A percentile compares a stretch with the other conserved stretches of the same genome.
phyloP scores from a whole-genome alignment of 1,284 basidiomycete species.

The Ganoderma lucidum region DNA sequence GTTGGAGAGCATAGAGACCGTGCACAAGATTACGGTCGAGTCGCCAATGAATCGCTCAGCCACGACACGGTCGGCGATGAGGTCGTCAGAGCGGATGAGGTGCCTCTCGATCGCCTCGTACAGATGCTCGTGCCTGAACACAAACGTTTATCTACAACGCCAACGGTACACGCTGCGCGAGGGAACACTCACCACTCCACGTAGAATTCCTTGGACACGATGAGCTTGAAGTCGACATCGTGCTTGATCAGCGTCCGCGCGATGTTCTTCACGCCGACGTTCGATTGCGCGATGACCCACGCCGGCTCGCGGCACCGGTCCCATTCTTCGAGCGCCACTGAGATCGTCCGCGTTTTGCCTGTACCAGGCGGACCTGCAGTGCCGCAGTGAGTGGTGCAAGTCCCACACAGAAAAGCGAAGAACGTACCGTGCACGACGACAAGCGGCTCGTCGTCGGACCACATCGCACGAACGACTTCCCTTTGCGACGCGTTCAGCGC shows the following conservation, averaged over 20 bases:
- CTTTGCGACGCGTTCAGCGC: constrained; percentile 32
- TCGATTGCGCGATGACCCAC: constrained; percentile 46
- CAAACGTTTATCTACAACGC: constrained; percentile 16
- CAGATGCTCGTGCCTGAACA: constrained; percentile 72
- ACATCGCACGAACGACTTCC: constrained; percentile 27
- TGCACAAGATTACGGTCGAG: constrained; percentile 68
- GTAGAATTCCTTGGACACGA: constrained; percentile 61
- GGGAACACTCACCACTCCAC: constrained; percentile 58
- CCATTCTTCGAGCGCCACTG: constrained; percentile 34
- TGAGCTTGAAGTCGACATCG: constrained; percentile 45
- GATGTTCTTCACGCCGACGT: constrained; percentile 59
- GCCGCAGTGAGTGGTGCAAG: neutral
- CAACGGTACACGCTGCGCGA: neutral
- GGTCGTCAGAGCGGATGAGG: constrained; percentile 60
- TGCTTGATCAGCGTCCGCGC: constrained; percentile 52
- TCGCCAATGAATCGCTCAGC: constrained; percentile 35
- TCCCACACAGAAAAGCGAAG: neutral
- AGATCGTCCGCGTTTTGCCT: constrained; percentile 47
- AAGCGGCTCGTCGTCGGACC: constrained; percentile 14
- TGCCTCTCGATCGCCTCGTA: constrained; percentile 53
- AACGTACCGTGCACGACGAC: constrained; percentile 23
- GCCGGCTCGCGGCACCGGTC: constrained; percentile 12
- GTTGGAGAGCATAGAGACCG: constrained; percentile 72
- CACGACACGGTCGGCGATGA: constrained; percentile 32
- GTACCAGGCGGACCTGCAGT: constrained; percentile 33